Conservation (phyloP, 2,329 filamentous ascomycete genomes). For the Amesomyces nigricolor region DNA sequence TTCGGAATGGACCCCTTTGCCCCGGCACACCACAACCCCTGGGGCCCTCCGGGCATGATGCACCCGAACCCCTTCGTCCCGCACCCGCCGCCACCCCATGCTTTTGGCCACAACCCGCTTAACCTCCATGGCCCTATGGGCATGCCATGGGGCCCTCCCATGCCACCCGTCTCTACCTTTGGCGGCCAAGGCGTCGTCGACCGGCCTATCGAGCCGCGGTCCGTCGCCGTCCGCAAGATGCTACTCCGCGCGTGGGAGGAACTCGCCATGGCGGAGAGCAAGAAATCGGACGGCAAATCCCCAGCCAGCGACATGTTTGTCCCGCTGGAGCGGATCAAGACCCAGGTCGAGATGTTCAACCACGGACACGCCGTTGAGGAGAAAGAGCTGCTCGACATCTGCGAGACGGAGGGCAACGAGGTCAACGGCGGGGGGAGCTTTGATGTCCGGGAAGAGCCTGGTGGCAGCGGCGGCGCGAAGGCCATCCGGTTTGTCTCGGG, state of each 20-base stretch:
- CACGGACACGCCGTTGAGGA: slow-evolving; percentile 45
- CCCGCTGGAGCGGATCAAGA: slow-evolving; percentile 61
- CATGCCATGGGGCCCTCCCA: slow-evolving; percentile 22
- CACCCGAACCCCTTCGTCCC: slow-evolving; percentile 29
- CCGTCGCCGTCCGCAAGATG: slow-evolving; percentile 64
- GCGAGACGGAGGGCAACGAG: slow-evolving; percentile 81
- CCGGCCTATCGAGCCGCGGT: slow-evolving; percentile 54
- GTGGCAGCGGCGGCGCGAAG: slow-evolving; percentile 32
- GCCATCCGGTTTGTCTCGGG: slow-evolving; percentile 52
- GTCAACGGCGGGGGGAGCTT: slow-evolving; percentile 91
- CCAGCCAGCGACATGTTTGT: slow-evolving; percentile 56
- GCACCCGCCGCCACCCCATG: slow-evolving; percentile 45
- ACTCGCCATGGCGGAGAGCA: slow-evolving; percentile 34
- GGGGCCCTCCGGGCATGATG: slow-evolving; percentile 21
- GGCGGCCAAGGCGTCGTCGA: slow-evolving; percentile 30
- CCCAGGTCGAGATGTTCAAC: slow-evolving; percentile 55
- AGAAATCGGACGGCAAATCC: slow-evolving; percentile 25
- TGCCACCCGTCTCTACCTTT: slow-evolving; percentile 19
- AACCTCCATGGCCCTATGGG: slow-evolving; percentile 26
- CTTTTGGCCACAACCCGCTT: slow-evolving; percentile 35
- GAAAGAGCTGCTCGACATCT: slow-evolving; percentile 73
- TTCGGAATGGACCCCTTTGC: slow-evolving; percentile 26
- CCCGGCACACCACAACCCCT: slow-evolving; percentile 22
- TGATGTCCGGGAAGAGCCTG: slow-evolving; percentile 52
- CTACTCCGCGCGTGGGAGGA: slow-evolving; percentile 74